Evolutionary conservation across 805 yeast species (phyloP).

Genomic region (Candida jianshihensis): DNA sequence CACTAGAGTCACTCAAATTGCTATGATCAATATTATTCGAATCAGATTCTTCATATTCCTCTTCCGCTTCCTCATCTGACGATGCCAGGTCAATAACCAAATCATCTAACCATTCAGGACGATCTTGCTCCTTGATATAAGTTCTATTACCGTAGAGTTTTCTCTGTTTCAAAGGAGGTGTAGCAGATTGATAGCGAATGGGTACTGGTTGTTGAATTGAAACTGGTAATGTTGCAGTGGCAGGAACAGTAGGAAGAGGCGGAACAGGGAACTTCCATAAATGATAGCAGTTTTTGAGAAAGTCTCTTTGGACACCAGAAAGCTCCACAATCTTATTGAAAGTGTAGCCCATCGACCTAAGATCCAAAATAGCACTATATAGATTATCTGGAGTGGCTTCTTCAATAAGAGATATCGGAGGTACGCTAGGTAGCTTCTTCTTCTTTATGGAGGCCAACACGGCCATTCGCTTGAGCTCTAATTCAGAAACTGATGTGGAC

Average conservation of each 20-base stretch:
- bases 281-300: slow-evolving; percentile 12
- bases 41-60: slow-evolving; percentile 5
- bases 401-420: no score
- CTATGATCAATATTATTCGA: no score
- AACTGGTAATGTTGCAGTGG: background rate
- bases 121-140: slow-evolving; percentile 8
- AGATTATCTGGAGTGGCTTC: slow-evolving; percentile 4
- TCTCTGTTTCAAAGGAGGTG: background rate
- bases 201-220: background rate
- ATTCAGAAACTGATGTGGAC: background rate
- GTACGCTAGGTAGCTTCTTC: background rate
- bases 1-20: no score
- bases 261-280: slow-evolving; percentile 17
- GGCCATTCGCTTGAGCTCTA: background rate
- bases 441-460: background rate
- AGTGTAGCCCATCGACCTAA: slow-evolving; percentile 19
- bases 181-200: background rate
- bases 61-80: slow-evolving; percentile 12
- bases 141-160: slow-evolving; percentile 9
- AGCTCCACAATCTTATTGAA: slow-evolving; percentile 14
- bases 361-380: slow-evolving; percentile 16
- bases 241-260: background rate
- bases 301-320: slow-evolving; percentile 14
- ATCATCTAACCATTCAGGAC: slow-evolving; percentile 20
- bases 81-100: slow-evolving; percentile 19